Base-by-base conservation (phyloP, 306 rosid species). In the Arachis stenosperma region DNA sequence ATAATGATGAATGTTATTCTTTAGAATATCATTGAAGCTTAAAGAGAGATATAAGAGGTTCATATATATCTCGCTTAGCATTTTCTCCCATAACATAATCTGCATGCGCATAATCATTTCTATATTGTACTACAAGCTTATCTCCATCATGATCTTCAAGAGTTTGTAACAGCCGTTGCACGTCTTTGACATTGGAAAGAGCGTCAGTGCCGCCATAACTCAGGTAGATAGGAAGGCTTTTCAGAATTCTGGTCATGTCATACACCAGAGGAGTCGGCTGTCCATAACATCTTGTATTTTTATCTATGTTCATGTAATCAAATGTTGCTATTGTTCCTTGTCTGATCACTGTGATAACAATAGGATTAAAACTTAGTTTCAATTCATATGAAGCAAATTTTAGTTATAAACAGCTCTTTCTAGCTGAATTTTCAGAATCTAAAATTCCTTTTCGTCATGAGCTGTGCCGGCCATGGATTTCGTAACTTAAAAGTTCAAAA, bases 61-160 rank as follows among this genome's bases (percentile, higher is more conserved):
- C 88, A 79, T 89, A 89, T 22, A 22, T 85, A 78, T 73, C 85
- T 80, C 78, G 83, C 67, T 83, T 78, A 57, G 96, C 96, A 79
- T 83, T 89, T 63, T 67, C 83, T 22, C 83, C 93, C 91, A 92
- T 80, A 71, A 89, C 88, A 82, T 81, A 92, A 87, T 89, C 97
- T 22, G 88, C 74, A 85, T 92, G 97, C 58, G 93, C 97, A 85
- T 92, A 88, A 63, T 89, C 90, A 63, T 88, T 85, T 54, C 80
- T 70, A 52, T 72, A 89, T 79, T 84, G 90, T 40, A 85, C 88
- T 6, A 86, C 90, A 75, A 92, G 87, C 77, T 86, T 89, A 71
- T 84, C 90, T 61, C 74, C 69, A 11, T 81, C 76, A 36, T 88
- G 97, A 77, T 81, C 88, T 67, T 75, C 54, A 10, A 92, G 87